Evolutionary conservation across 31 red algal species (phyloP), one percentile per base, ranked within the genome.

Genomic region (Bonnemaisonia californica): DNA sequence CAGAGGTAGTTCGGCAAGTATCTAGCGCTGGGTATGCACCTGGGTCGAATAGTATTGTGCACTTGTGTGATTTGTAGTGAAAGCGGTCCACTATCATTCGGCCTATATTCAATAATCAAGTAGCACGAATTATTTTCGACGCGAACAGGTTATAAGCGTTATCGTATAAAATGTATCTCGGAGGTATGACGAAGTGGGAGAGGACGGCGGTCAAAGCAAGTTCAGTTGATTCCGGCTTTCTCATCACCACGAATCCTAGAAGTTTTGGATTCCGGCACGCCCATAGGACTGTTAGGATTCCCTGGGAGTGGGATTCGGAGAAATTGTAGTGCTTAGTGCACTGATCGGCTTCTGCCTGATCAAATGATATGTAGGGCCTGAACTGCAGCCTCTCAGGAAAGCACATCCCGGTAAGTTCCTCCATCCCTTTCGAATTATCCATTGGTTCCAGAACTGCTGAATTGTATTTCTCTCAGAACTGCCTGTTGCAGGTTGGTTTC

Each of bases 101-200:
- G 33, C 11, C 13, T 11, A 51, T 73, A 22, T 51, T 11, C 41
- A 73, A 51, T 27, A 73, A 73, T 34, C 69, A 73, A 51, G 69
- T 18, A 51, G 45, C 69, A 8, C 69, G 12, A 11, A 47, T 51
- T 9, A 73, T 18, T 8, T 18, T 47, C 9, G 69, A 40, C n/a
- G 35, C 19, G 34, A 73, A 73, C 69, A 73, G 45, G 69, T 73
- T 73, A 27, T 34, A 73, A 22, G 35, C 69, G 39, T 77, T 77
- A 35, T 77, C 73, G 34, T 77, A 77, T 19, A 12, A 77, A 31
- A 77, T 63, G 19, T 26, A 16, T 16, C 73, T 33, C 42, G 73
- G 73, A 35, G 73, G 54, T 27, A 77, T 30, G 12, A 26, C 9
- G 29, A 77, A 77, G 34, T 77, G 41, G 23, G 56, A 28, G 54